Evolutionary conservation across 1,284 basidiomycete species (phyloP).

Genomic region (Ustilago shanxiensis): DNA sequence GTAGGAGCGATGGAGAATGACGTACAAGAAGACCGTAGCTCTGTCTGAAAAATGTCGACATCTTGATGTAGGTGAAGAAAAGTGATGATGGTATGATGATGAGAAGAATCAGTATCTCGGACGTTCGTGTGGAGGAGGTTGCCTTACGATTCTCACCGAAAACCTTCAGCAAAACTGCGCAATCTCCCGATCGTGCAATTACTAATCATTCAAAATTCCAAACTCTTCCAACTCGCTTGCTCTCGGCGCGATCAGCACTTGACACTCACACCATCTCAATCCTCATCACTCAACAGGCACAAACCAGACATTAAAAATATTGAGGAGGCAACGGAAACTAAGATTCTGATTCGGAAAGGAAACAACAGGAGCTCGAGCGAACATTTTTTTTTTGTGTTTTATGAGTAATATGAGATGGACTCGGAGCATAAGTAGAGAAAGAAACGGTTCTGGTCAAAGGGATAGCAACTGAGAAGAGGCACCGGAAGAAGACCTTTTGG

Average conservation of each 20-base stretch:
- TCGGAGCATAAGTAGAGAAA: slow-evolving; percentile 24
- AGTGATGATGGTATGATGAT: slow-evolving; percentile 2
- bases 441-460: slow-evolving; percentile 29
- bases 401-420: neutral
- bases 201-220: neutral
- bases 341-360: neutral
- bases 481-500: slow-evolving; percentile 32
- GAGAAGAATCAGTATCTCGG: neutral
- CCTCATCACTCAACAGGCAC: neutral
- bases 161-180: neutral
- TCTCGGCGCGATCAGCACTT: neutral
- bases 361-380: slow-evolving; percentile 18
- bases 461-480: slow-evolving; percentile 11
- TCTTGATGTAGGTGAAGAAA: slow-evolving; percentile 2
- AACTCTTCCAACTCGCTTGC: neutral
- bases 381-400: slow-evolving; percentile 17
- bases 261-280: slow-evolving; percentile 7
- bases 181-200: slow-evolving; percentile 1
- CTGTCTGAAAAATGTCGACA: slow-evolving; percentile 29
- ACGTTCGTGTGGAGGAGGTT: neutral
- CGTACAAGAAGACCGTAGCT: slow-evolving; percentile 22
- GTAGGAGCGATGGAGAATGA: neutral
- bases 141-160: slow-evolving; percentile 9
- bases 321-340: neutral
- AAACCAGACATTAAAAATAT: neutral